phyloP scores from a whole-genome alignment of 768 basidiomycete species.

The Trametes elegans region DNA sequence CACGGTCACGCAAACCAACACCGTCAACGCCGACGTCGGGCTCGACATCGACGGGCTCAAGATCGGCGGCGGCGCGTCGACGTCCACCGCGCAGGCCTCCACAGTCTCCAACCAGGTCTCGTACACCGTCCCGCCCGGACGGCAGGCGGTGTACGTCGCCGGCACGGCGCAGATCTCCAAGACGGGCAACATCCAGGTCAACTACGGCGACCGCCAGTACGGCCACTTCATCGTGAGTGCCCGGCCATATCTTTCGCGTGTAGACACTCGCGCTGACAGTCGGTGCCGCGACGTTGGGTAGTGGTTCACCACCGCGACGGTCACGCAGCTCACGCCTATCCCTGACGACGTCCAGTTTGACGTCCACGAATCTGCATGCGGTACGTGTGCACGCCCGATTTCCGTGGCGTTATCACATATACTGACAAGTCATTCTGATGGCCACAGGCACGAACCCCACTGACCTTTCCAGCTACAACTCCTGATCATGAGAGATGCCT shows the following conservation, averaged over 20 bases:
- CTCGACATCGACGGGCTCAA: conserved; percentile 1
- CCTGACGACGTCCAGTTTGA: conserved; percentile 4
- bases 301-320: conserved; percentile 4
- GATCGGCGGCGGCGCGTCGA: conserved; percentile 10
- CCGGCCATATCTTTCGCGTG: background rate
- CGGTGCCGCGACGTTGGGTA: too few relatives aligned
- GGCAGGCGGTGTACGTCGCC: conserved; percentile 11
- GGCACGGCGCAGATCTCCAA: background rate
- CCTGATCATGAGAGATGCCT: background rate
- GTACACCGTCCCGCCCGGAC: conserved; percentile 2
- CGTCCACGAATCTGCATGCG: conserved; percentile 5
- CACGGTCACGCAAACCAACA: background rate
- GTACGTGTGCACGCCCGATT: background rate
- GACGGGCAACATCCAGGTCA: conserved; percentile 11
- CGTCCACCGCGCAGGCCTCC: background rate
- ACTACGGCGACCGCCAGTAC: conserved; percentile 2
- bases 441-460: background rate
- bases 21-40: conserved; percentile 4
- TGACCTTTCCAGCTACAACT: background rate
- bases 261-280: too few relatives aligned
- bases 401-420: background rate
- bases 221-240: conserved; percentile 8
- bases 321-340: conserved; percentile 1
- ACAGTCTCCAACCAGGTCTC: background rate
- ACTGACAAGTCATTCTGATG: background rate